Evolutionary conservation across 2,329 filamentous ascomycete species (phyloP).

Genomic region (Penicillium sp.): DNA sequence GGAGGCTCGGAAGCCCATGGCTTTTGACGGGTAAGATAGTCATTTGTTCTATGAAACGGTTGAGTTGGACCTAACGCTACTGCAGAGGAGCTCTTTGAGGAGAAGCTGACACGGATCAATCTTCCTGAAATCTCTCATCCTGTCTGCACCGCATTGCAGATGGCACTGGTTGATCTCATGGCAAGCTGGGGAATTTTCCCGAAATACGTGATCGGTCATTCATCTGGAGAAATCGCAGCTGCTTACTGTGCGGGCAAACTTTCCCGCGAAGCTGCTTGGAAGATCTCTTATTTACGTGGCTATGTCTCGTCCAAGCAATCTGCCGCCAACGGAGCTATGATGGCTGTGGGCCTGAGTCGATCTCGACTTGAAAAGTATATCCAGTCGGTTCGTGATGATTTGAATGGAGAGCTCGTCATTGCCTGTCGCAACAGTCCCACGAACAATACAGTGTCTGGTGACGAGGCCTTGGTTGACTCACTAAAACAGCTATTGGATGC

Average conservation of each 20-base stretch:
- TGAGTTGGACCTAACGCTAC: background rate
- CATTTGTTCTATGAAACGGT: background rate
- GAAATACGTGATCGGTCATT: conserved; percentile 31
- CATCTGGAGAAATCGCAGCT: conserved; percentile 43
- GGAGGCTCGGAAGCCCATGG: conserved; percentile 27
- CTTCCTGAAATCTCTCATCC: conserved; percentile 31
- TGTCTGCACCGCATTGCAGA: conserved; percentile 32
- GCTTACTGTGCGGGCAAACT: conserved; percentile 49
- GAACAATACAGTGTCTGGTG: conserved; percentile 32
- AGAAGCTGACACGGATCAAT: conserved; percentile 23
- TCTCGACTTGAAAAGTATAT: conserved; percentile 21
- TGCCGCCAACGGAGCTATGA: conserved; percentile 28
- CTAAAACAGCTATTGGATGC: conserved; percentile 24
- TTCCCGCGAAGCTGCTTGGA: conserved; percentile 28
- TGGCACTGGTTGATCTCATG: conserved; percentile 35
- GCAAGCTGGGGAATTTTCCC: conserved; percentile 27
- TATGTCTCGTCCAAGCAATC: conserved; percentile 24
- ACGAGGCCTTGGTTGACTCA: conserved; percentile 27
- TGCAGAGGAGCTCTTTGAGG: conserved; percentile 28
- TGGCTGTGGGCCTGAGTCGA: conserved; percentile 28
- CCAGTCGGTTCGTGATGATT: conserved; percentile 7
- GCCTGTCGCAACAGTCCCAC: conserved; percentile 33
- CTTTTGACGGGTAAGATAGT: conserved; percentile 20
- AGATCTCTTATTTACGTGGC: conserved; percentile 33
- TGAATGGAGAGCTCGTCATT: conserved; percentile 25